Base-by-base conservation (phyloP, 768 basidiomycete genomes). In the Dentipellis sp. region DNA sequence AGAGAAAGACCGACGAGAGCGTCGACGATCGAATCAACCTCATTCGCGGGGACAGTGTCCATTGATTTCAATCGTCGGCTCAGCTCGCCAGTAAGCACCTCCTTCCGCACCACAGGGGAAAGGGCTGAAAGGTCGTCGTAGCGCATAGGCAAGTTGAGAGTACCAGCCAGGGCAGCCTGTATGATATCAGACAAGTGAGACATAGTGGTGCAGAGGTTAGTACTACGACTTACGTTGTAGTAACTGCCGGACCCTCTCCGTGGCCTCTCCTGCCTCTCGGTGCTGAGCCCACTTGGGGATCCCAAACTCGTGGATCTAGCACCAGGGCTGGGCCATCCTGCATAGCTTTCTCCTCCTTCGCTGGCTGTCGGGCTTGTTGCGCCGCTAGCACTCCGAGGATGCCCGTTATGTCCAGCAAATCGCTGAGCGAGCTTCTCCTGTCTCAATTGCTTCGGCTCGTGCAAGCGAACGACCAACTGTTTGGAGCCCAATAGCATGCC, bases 371-470 rank as follows among this genome's bases (percentile, higher is more conserved):
- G 91, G 65, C 88, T 91, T 1, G 90, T 91, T 9, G 90, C 88
- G 11, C 91, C 91, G 63, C 87, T 89, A 2, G 85, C 80, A 58
- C 77, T 85, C 59, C 88, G 79, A 10, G 88, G 89, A 63, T 92
- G 91, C 14, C 85, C 84, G 63, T 88, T 89, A 61, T 84, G 81
- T 6, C 80, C 71, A 50, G 74, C 81, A 63, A 88, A 91, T n/a
- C 89, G 78, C 55, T 86, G 84, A 12, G 90, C 90, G 9, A 93
- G 75, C 62, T 93, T 92, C 71, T 91, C 90, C 66, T 92, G 88
- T 19, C 93, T 80, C n/a, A 93, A 70, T 66, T 91, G 88, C 67
- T 92, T 94, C 9, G 91, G 92, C 69, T 94, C 93, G 62, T 94
- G 91, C 53, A 94, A 71, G 42, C 93, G 81, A 23, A 95, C 93